Base-by-base conservation (phyloP, 2,329 filamentous ascomycete species). In the Phyllosticta citriasiana region DNA sequence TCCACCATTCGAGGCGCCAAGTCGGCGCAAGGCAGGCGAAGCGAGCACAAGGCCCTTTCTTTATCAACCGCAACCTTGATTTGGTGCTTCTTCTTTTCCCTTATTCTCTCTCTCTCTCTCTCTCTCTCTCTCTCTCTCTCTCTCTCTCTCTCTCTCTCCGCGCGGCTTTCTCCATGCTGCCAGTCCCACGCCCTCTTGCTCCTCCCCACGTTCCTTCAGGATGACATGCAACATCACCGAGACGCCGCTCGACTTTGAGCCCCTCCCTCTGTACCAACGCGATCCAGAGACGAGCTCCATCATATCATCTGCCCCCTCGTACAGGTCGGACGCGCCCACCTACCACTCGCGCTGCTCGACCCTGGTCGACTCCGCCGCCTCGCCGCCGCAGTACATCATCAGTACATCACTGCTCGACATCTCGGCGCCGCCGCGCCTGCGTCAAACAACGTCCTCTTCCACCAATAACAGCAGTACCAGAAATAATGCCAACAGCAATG, bases 231-330 rank as follows among this genome's bases (percentile, higher is more conserved):
- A 69, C 64, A 66, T 69, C 62, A 65, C 66, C 33, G 64, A 65
- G 62, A 66, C 66, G 2, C 68, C 68, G 22, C 62, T 65, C 62
- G 63, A 65, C 57, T 53, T 65, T 9, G 70, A 72, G 61, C 67
- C 67, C 16, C 68, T 72, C 26, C 70, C 71, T 4, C 66, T 71
- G 52, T 73, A 71, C 60, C 66, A 63, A 12, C 47, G 35, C 35
- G 85, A 88, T 70, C 84, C 86, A 62, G 86, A 88, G 67, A 87
- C 85, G 24, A 80, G 82, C 6, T 88, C 86, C 9, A 82, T 88
- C 64, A 83, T 78, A 66, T 88, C 85, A 19, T 81, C 81, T 7
- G 85, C 85, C n/a, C 86, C 86, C 51, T 88, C 86, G 9, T 88
- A 88, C 71, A 53, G 47, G 16, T 88, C 85, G 59, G 84, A 87